These are phyloP conservation scores for Vaccinium macrocarpon DNA, from an alignment of 148 eudicot genomes.

Conservation along the genomic window DNA sequence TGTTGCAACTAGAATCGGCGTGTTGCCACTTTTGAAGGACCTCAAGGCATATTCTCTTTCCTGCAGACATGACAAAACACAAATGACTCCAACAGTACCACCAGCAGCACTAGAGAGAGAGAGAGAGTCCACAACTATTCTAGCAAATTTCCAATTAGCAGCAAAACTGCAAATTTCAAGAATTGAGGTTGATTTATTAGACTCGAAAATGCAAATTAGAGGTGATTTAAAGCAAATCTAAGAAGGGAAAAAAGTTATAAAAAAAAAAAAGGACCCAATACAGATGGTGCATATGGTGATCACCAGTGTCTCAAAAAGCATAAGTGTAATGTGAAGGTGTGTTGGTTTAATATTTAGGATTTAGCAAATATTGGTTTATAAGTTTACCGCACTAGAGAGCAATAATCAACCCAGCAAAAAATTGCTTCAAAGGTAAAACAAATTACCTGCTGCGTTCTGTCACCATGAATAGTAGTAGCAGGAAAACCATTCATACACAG, in stretches of 20 bases:
- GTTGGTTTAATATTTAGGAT: no score
- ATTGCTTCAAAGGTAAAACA: background rate
- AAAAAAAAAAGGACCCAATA: no score
- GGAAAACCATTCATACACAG: slow-evolving; percentile 67
- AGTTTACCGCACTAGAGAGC: no score
- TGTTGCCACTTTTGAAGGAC: slow-evolving; percentile 71
- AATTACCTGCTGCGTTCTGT: slow-evolving; percentile 74
- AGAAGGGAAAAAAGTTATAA: background rate
- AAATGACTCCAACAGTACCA: background rate
- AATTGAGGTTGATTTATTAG: background rate
- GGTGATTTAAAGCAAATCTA: background rate
- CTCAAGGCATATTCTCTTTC: slow-evolving; percentile 82
- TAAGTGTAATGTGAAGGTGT: background rate
- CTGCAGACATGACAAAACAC: slow-evolving; percentile 31
- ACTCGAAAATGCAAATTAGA: background rate
- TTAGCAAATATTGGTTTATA: no score
- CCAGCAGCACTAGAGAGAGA: background rate
- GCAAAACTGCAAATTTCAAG: background rate
- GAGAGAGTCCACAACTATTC: background rate
- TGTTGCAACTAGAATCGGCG: slow-evolving; percentile 84
- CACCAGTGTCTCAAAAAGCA: no score
- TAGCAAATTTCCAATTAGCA: background rate
- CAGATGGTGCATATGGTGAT: background rate
- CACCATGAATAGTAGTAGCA: slow-evolving; percentile 88
- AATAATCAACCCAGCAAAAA: background rate